Evolutionary conservation across 1,284 basidiomycete species (phyloP).

Genomic region (Microbotryum scabiosae): DNA sequence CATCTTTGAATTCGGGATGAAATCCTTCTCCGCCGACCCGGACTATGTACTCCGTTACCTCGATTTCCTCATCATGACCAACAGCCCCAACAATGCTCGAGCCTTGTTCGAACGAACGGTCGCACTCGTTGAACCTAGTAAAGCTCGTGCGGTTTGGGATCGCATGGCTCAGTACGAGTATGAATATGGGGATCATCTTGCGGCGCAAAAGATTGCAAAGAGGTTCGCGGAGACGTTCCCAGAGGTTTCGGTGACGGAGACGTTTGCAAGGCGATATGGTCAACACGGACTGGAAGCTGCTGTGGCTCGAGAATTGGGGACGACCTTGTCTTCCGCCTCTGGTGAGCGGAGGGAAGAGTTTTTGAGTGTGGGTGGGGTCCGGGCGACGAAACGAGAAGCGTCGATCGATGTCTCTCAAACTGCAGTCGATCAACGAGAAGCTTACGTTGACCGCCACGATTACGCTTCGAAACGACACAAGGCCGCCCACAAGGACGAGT

Average conservation of each 20-base stretch:
- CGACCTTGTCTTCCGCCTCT: background rate
- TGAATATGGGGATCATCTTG: constrained; percentile 84
- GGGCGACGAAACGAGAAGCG: too few relatives aligned
- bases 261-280: background rate
- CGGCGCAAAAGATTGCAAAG: constrained; percentile 78
- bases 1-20: constrained; percentile 91
- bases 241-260: constrained; percentile 49
- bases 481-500: too few relatives aligned
- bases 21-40: constrained; percentile 70
- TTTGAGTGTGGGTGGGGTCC: background rate
- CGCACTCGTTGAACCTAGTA: constrained; percentile 62
- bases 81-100: constrained; percentile 92
- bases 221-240: constrained; percentile 82
- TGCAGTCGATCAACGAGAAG: too few relatives aligned
- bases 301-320: background rate
- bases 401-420: too few relatives aligned
- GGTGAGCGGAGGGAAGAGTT: background rate
- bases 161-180: constrained; percentile 94
- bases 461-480: too few relatives aligned
- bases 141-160: constrained; percentile 83
- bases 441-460: too few relatives aligned
- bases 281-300: background rate
- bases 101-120: constrained; percentile 89
- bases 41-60: constrained; percentile 84
- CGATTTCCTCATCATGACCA: constrained; percentile 84